A percentile compares a stretch with the other conserved stretches of the same genome.
Evolutionary conservation across 2,329 filamentous ascomycete species (phyloP).

Genomic region (Rhynchosporium secalis): DNA sequence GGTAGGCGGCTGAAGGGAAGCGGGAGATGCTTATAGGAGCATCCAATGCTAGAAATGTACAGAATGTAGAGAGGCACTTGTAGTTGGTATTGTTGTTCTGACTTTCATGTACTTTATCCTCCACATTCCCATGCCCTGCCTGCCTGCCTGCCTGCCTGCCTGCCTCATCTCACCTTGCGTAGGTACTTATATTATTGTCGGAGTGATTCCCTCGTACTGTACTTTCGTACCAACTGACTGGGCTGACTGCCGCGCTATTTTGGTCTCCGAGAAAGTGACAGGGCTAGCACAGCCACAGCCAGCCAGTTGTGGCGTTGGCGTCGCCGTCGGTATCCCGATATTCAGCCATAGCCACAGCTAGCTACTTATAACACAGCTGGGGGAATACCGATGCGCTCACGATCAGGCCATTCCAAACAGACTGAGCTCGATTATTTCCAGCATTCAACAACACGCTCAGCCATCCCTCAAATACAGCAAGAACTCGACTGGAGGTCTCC

Average conservation of each 20-base stretch:
- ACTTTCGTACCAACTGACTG: no score
- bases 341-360: not conserved
- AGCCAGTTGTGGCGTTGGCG: no score
- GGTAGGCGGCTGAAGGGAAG: not conserved
- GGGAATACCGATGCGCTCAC: not conserved
- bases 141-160: no score
- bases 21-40: not conserved
- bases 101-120: not conserved
- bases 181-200: not conserved
- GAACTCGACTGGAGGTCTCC: slow-evolving; percentile 1
- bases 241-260: slow-evolving; percentile 3
- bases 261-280: slow-evolving; percentile 13
- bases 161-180: not conserved
- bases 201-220: not conserved
- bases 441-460: not conserved
- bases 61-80: not conserved
- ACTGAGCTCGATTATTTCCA: not conserved
- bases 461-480: not conserved
- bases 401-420: slow-evolving; percentile 21
- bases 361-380: not conserved
- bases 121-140: not conserved
- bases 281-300: not conserved
- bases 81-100: no score
- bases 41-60: not conserved
- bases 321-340: no score